Percentiles rank a stretch among this genome's conserved stretches.
phyloP scores from a whole-genome alignment of 371 early-diverging fungal species.

The Mortierella polycephala region DNA sequence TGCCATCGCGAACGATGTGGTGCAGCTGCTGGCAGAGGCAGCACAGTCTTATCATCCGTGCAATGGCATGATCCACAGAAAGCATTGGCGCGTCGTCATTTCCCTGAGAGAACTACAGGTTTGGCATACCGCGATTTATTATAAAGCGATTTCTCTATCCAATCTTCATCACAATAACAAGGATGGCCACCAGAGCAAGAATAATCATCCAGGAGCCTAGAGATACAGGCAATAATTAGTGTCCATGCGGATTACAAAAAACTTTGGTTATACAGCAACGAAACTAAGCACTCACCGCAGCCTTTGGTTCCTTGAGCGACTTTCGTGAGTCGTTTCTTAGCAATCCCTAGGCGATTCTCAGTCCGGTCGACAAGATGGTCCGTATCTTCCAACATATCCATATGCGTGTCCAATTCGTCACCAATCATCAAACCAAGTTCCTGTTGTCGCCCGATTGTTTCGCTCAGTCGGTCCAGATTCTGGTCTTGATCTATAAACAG shows the following conservation, averaged over 20 bases:
- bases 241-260: neutral
- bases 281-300: constrained; percentile 16
- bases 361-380: constrained; percentile 74
- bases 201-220: constrained; percentile 51
- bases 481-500: constrained; percentile 75
- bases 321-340: constrained; percentile 53
- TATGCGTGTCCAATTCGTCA: constrained; percentile 81
- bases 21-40: too few relatives aligned
- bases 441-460: constrained; percentile 76
- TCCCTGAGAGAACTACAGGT: too few relatives aligned
- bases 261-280: too few relatives aligned
- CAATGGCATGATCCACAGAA: too few relatives aligned
- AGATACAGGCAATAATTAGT: neutral
- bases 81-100: too few relatives aligned
- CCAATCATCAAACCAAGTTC: constrained; percentile 80
- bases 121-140: neutral
- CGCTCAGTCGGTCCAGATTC: constrained; percentile 76
- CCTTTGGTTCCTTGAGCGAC: constrained; percentile 45
- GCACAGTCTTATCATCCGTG: too few relatives aligned
- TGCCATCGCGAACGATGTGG: too few relatives aligned
- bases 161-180: constrained; percentile 47
- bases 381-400: constrained; percentile 80
- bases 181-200: constrained; percentile 46
- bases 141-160: neutral
- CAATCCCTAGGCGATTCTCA: constrained; percentile 64